Conservation (phyloP, 306 rosid species). For the Comarum palustre region DNA sequence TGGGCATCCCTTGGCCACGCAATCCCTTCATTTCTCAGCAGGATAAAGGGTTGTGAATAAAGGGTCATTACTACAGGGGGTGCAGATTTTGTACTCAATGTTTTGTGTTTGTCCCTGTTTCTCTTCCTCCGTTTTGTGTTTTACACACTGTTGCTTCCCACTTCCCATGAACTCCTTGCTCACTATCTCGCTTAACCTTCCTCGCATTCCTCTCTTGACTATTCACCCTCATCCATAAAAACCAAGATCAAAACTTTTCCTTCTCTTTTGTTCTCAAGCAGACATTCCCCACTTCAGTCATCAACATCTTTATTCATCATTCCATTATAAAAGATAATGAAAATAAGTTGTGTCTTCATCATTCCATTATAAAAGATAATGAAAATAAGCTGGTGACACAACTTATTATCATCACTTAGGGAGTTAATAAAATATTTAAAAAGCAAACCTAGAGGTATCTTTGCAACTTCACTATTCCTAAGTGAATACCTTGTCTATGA, state of each 20-base stretch:
- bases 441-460: background rate
- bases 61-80: background rate
- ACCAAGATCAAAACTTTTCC: background rate
- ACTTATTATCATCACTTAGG: background rate
- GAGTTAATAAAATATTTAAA: background rate
- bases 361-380: too few relatives aligned
- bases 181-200: background rate
- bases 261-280: background rate
- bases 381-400: background rate
- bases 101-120: background rate
- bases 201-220: background rate
- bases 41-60: background rate
- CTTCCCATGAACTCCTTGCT: background rate
- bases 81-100: background rate
- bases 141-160: background rate
- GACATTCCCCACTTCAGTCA: background rate
- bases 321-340: background rate
- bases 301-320: background rate
- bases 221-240: background rate
- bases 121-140: background rate
- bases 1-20: conserved; percentile 38
- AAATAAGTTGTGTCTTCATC: background rate
- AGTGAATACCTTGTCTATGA: background rate
- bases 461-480: background rate
- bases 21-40: conserved; percentile 21